Conservation (phyloP, 2,329 filamentous ascomycete genomes). For the Aspergillus brasiliensis region DNA sequence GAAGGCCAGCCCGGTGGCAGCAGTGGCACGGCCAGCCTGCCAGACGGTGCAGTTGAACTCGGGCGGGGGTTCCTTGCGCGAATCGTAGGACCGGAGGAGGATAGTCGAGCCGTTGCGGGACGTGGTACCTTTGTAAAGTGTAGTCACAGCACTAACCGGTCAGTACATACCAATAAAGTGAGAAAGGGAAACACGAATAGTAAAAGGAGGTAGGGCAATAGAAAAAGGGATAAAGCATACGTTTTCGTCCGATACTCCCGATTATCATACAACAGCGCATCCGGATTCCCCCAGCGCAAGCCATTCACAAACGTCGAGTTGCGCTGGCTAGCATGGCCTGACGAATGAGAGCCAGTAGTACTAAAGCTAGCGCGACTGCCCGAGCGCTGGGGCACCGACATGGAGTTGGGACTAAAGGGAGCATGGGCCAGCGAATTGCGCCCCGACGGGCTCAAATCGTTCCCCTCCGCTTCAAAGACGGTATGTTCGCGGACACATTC, state of each 20-base stretch:
- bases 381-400: slow-evolving; percentile 57
- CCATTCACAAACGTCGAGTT: slow-evolving; percentile 48
- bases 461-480: slow-evolving; percentile 76
- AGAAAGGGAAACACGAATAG: background rate
- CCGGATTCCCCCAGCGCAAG: slow-evolving; percentile 72
- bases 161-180: slow-evolving; percentile 15
- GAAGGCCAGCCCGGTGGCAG: slow-evolving; percentile 86
- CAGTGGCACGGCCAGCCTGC: slow-evolving; percentile 95
- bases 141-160: slow-evolving; percentile 75
- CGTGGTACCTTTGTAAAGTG: slow-evolving; percentile 81
- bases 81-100: slow-evolving; percentile 90
- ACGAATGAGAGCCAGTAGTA: slow-evolving; percentile 69
- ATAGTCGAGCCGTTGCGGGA: slow-evolving; percentile 65
- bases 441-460: slow-evolving; percentile 60
- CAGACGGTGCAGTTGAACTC: slow-evolving; percentile 95
- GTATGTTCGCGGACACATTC: slow-evolving; percentile 87
- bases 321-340: slow-evolving; percentile 58
- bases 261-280: slow-evolving; percentile 84
- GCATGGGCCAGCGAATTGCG: slow-evolving; percentile 52
- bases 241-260: slow-evolving; percentile 86
- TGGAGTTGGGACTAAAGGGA: slow-evolving; percentile 44
- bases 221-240: slow-evolving; percentile 56
- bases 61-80: slow-evolving; percentile 82
- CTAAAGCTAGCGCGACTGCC: slow-evolving; percentile 79
- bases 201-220: background rate